Conservation (phyloP, 2,329 filamentous ascomycete species). For the Fusarium verticillioides region DNA sequence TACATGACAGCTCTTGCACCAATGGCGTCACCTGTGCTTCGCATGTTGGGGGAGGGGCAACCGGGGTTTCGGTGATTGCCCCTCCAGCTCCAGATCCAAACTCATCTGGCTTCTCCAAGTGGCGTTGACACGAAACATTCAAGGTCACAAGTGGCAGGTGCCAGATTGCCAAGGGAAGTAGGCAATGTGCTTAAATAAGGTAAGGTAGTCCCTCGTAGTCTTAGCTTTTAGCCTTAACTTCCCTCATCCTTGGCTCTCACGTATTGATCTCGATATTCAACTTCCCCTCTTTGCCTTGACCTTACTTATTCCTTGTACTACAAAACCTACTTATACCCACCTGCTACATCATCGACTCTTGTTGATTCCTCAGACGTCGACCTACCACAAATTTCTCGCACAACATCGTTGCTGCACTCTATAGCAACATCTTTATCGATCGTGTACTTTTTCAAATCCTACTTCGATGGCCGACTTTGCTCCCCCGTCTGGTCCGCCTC, state of each 20-base stretch:
- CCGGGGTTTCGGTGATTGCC: conserved; percentile 27
- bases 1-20: conserved; percentile 17
- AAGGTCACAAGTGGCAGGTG: conserved; percentile 34
- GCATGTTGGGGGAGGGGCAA: conserved; percentile 31
- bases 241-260: not conserved
- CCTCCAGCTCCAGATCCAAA: conserved; percentile 23
- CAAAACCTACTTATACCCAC: conserved; percentile 6
- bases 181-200: conserved; percentile 21
- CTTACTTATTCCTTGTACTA: not conserved
- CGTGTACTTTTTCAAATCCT: not conserved
- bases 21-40: conserved; percentile 35
- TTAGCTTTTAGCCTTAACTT: not conserved
- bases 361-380: not conserved
- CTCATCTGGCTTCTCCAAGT: conserved; percentile 9
- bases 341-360: conserved; percentile 33
- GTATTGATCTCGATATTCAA: not conserved
- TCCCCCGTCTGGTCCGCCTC: conserved; percentile 65
- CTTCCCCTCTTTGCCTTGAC: conserved; percentile 18
- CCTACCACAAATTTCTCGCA: not conserved
- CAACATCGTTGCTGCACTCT: not conserved
- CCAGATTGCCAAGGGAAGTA: conserved; percentile 23
- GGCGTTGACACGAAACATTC: conserved; percentile 29
- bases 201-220: not conserved
- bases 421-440: not conserved
- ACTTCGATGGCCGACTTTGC: conserved; percentile 64